Evolutionary conservation across 192 early-diverging fungal genomes (phyloP).

Genomic region (Allomyces macrogynus): DNA sequence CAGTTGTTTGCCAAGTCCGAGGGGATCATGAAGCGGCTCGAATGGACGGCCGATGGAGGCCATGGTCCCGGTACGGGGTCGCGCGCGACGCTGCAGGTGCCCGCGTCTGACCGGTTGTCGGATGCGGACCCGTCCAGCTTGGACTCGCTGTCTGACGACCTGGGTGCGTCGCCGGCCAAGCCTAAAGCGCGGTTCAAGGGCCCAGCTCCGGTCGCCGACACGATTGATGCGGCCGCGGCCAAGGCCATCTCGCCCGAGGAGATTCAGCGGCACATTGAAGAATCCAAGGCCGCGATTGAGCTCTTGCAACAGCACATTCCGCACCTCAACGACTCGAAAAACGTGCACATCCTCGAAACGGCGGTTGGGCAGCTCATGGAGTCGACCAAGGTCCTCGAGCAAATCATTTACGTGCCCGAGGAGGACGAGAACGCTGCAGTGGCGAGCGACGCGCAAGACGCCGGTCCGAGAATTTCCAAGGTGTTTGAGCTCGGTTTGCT

Average conservation of each 20-base stretch:
- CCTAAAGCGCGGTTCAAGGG: too few species aligned
- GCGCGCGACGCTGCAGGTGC: too few species aligned
- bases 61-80: too few species aligned
- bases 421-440: too few species aligned
- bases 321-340: not conserved
- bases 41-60: too few species aligned
- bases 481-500: slow-evolving; percentile 2
- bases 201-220: too few species aligned
- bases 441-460: too few species aligned
- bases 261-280: slow-evolving; percentile 1
- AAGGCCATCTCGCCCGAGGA: not conserved
- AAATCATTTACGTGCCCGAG: not conserved
- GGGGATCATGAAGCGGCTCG: not conserved
- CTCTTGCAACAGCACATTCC: not conserved
- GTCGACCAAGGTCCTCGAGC: not conserved
- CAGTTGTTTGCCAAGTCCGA: not conserved
- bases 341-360: not conserved
- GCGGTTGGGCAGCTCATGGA: not conserved
- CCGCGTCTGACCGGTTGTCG: too few species aligned
- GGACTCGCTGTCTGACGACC: too few species aligned
- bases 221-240: too few species aligned
- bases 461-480: not conserved
- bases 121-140: too few species aligned
- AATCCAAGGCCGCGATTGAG: not conserved
- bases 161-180: too few species aligned